Conservation (phyloP, 345 rosid genomes). For the Erysimum cheiranthoides region DNA sequence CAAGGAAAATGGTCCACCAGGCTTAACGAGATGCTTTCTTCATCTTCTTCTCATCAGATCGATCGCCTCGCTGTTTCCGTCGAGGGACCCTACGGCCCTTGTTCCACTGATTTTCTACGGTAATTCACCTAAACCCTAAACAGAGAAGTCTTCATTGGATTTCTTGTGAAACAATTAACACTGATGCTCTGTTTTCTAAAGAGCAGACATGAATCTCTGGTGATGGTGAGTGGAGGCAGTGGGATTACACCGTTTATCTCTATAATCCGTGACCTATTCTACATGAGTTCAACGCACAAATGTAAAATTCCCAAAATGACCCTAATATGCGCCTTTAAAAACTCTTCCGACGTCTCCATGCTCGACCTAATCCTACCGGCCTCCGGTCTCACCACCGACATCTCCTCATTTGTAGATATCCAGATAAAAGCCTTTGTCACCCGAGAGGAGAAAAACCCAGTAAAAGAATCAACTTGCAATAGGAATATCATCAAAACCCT, state of each 20-base stretch:
- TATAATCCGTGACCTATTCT: slow-evolving; percentile 64
- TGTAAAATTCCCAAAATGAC: slow-evolving; percentile 53
- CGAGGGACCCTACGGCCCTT: slow-evolving; percentile 94
- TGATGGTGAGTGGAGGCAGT: slow-evolving; percentile 86
- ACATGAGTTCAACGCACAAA: slow-evolving; percentile 25
- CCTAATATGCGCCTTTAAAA: slow-evolving; percentile 65
- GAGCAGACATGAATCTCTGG: slow-evolving; percentile 61
- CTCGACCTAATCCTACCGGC: slow-evolving; percentile 69
- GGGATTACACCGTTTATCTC: slow-evolving; percentile 84
- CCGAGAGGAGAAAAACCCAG: slow-evolving; percentile 48
- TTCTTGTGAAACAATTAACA: slow-evolving; percentile 27
- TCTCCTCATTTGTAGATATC: slow-evolving; percentile 47
- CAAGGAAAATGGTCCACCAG: slow-evolving; percentile 80
- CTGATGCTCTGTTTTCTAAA: background rate
- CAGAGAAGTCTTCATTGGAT: background rate
- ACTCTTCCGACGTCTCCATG: slow-evolving; percentile 63
- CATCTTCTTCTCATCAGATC: slow-evolving; percentile 50
- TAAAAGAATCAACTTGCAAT: slow-evolving; percentile 30
- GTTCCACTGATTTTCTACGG: slow-evolving; percentile 68
- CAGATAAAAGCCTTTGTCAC: slow-evolving; percentile 75
- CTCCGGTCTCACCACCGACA: slow-evolving; percentile 35
- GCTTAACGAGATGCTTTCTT: slow-evolving; percentile 65
- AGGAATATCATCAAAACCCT: slow-evolving; percentile 42
- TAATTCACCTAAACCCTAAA: slow-evolving; percentile 13
- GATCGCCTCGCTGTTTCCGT: slow-evolving; percentile 57